These are phyloP conservation scores for Epichloe gansuensis DNA, from an alignment of 2,329 filamentous ascomycete genomes.

Conservation along the genomic window DNA sequence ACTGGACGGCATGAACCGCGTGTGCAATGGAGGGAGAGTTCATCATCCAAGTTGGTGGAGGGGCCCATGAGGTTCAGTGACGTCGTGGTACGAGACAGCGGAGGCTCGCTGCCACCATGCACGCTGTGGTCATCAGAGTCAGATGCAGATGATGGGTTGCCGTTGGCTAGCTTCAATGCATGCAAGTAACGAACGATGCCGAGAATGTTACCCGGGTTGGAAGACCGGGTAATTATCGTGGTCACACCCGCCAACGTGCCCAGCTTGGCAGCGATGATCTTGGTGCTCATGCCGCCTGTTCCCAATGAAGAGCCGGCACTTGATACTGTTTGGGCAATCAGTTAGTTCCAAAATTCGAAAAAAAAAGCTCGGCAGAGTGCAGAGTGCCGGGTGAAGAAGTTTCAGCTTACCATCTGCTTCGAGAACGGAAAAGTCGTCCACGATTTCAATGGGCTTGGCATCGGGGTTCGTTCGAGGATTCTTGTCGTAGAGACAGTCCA, in stretches of 20 bases:
- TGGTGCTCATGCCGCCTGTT: conserved; percentile 95
- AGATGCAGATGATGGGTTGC: conserved; percentile 1
- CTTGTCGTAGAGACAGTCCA: conserved; percentile 93
- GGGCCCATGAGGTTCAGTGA: conserved; percentile 26
- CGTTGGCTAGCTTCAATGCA: conserved; percentile 11
- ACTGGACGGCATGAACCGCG: conserved; percentile 75
- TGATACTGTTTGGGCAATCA: conserved; percentile 46
- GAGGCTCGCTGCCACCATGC: conserved; percentile 6
- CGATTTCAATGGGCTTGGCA: conserved; percentile 80
- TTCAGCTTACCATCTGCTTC: conserved; percentile 58
- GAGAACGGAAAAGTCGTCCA: conserved; percentile 74
- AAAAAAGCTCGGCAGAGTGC: not conserved
- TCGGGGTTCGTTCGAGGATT: conserved; percentile 80
- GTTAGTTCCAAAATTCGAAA: conserved; percentile 9
- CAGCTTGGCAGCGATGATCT: conserved; percentile 84
- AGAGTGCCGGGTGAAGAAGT: not conserved
- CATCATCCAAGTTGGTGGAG: conserved; percentile 12
- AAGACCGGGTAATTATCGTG: conserved; percentile 87
- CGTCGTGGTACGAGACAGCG: conserved; percentile 27
- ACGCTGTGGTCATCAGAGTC: conserved; percentile 12
- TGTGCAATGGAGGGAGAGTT: conserved; percentile 54
- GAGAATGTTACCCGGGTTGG: conserved; percentile 83
- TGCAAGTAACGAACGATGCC: conserved; percentile 78
- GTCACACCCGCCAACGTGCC: conserved; percentile 92
- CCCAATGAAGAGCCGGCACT: conserved; percentile 79